Percentiles rank a stretch among this genome's conserved stretches.
Evolutionary conservation across 106 monocot species (phyloP).

Genomic region (Phalaenopsis aphrodite): DNA sequence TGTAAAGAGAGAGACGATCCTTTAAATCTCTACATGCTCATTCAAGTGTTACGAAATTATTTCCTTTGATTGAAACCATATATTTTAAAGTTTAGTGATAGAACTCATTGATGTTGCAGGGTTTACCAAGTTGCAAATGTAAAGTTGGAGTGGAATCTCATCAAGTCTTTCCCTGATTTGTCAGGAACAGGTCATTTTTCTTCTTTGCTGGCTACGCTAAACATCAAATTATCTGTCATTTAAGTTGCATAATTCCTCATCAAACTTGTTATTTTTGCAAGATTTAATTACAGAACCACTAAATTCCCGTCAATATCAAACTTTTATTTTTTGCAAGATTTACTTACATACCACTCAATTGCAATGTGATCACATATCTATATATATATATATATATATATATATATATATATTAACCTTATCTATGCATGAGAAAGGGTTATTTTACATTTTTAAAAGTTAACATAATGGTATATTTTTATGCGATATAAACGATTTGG

Average conservation of each 20-base stretch:
- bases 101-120: constrained; percentile 25
- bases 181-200: constrained; percentile 58
- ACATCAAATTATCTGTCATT: background rate
- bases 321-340: too few relatives aligned
- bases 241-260: background rate
- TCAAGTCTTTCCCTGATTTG: constrained; percentile 69
- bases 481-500: too few relatives aligned
- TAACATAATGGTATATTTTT: too few relatives aligned
- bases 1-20: background rate
- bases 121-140: constrained; percentile 90
- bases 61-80: background rate
- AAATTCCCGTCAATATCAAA: too few relatives aligned
- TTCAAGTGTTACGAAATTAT: background rate
- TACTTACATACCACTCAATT: too few relatives aligned
- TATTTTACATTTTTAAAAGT: too few relatives aligned
- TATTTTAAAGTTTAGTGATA: background rate
- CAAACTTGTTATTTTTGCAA: too few relatives aligned
- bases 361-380: too few relatives aligned
- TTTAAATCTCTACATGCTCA: background rate
- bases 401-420: too few relatives aligned
- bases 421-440: too few relatives aligned
- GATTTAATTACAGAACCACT: too few relatives aligned
- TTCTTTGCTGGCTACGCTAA: background rate
- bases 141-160: constrained; percentile 78
- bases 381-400: too few relatives aligned